Evolutionary conservation across 805 yeast species (phyloP), one percentile per base, ranked within the genome.

Genomic region (Nakazawaea wickerhamii): DNA sequence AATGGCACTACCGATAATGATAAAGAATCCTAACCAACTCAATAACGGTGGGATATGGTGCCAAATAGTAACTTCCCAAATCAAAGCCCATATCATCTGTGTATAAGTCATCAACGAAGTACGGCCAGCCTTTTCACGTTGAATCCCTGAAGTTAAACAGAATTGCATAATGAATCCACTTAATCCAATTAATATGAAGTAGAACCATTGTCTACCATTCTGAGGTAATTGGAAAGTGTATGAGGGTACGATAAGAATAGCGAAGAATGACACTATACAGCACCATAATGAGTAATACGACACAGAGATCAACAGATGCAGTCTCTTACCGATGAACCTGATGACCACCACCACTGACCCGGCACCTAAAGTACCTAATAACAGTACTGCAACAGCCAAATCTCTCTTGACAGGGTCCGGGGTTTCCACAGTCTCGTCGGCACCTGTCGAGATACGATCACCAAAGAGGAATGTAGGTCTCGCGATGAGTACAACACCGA

Each of bases 81-180:
- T 45, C 14, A 87, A 64, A 0, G 96, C 91, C 63, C 82, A 87
- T 1, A 89, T 64, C 70, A 89, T 72, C 54, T 81, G 86, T 2
- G 89, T 71, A 57, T 90, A 90, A 2, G 75, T 64, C 77, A 87
- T 80, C 47, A 85, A 70, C 10, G 90, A 71, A 0, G 89, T 86
- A 44, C 84, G 71, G 4, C 88, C 79, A 0, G 96, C 95, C 46
- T 70, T 72, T 48, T 85, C 95, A 42, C 86, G 68, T 58, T 87
- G 95, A 39, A 89, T 73, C 1, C 96, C 96, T 7, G 86, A 78
- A 0, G 96, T 85, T 37, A 85, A 61, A 28, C 81, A 64, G 53
- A 79, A 81, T 59, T 90, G 96, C 81, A 83, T 84, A 46, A 79
- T 62, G 60, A 89, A 90, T 0, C 97, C 97, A 41, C 84, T 71